Evolutionary conservation across 805 yeast genomes (phyloP).

Genomic region (Teunomyces lycoperdinae): DNA sequence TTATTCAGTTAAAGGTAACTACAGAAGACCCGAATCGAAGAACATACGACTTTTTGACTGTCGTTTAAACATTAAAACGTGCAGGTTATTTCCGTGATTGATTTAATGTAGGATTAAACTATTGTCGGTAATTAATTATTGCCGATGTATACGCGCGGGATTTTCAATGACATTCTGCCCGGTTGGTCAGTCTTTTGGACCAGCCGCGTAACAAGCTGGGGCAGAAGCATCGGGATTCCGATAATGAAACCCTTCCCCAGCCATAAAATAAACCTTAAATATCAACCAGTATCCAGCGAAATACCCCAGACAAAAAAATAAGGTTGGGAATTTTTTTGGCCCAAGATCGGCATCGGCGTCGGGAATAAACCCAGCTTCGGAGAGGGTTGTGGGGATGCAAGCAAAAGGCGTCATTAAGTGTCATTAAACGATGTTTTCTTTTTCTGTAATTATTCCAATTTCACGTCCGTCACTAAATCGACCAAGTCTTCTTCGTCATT

Average conservation of each 20-base stretch:
- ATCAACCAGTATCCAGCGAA: background rate
- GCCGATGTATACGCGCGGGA: background rate
- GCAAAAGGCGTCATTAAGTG: background rate
- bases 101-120: too few relatives aligned
- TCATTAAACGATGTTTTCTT: background rate
- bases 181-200: background rate
- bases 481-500: constrained; percentile 42
- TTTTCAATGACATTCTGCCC: background rate
- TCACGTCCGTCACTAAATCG: constrained; percentile 13
- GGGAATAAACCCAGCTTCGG: background rate
- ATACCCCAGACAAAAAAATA: background rate
- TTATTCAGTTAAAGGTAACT: too few relatives aligned
- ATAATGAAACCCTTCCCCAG: background rate
- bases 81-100: background rate
- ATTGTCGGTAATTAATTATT: background rate
- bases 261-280: background rate
- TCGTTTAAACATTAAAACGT: too few relatives aligned
- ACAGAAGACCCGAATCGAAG: too few relatives aligned
- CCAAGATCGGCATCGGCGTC: background rate
- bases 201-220: background rate
- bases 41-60: too few relatives aligned
- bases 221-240: background rate
- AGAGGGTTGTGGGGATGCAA: background rate
- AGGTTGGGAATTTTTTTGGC: background rate
- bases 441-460: constrained; percentile 6